phyloP scores from a whole-genome alignment of 805 yeast genomes.

The Wickerhamiella sergipiensis region DNA sequence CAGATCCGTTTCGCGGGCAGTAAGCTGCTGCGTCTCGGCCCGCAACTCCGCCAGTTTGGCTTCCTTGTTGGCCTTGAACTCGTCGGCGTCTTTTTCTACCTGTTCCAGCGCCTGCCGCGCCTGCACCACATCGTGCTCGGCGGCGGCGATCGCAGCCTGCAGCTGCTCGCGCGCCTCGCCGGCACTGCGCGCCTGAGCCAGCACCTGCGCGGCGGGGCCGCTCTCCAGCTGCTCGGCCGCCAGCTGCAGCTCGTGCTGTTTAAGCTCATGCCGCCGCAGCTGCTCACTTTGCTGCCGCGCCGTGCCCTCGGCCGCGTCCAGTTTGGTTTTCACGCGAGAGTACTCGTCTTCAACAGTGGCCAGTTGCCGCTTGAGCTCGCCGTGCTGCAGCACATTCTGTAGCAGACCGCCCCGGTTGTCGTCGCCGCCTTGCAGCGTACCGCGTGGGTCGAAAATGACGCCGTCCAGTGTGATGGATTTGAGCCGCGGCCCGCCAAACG shows the following conservation, averaged over 20 bases:
- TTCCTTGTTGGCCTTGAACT: constrained; percentile 67
- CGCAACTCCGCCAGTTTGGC: constrained; percentile 51
- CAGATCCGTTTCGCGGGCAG: constrained; percentile 1
- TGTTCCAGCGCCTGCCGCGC: constrained; percentile 29
- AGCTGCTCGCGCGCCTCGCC: constrained; percentile 1
- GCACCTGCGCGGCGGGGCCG: neutral
- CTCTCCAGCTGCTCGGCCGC: neutral
- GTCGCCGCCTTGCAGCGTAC: constrained; percentile 85
- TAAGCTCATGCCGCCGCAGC: neutral
- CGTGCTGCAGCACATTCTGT: neutral
- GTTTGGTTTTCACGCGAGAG: constrained; percentile 51
- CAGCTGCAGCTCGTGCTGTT: neutral
- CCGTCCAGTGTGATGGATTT: constrained; percentile 86
- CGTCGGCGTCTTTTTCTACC: constrained; percentile 67
- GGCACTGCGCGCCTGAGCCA: neutral
- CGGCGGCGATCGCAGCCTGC: neutral
- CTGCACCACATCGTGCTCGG: neutral
- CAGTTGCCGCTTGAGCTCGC: neutral
- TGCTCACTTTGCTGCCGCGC: constrained; percentile 1
- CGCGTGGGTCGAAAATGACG: constrained; percentile 90
- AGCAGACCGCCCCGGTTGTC: constrained; percentile 22
- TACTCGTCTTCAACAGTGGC: constrained; percentile 29
- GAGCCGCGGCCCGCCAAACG: constrained; percentile 72
- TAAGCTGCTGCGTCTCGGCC: constrained; percentile 23
- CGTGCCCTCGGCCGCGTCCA: constrained; percentile 33